These are phyloP conservation scores for Taphrina populina DNA, from an alignment of 1,139 yeast genomes.

Conservation along the genomic window DNA sequence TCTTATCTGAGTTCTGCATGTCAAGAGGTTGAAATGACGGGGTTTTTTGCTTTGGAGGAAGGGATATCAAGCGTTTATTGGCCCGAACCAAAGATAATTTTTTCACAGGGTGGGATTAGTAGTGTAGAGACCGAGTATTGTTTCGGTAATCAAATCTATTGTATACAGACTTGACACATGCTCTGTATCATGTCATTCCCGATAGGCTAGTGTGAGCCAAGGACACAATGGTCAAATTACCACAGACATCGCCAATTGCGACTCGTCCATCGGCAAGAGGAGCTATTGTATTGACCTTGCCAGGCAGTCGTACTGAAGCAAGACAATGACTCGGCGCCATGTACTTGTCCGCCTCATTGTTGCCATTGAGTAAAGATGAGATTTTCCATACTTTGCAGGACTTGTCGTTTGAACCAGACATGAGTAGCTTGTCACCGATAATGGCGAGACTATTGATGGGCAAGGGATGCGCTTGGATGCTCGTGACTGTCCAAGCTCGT, in stretches of 20 bases:
- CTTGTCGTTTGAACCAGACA: conserved; percentile 10
- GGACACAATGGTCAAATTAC: conserved; percentile 51
- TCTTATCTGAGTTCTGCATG: no score
- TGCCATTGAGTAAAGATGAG: background rate
- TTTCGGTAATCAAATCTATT: no score
- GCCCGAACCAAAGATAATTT: no score
- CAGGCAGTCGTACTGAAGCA: conserved; percentile 2
- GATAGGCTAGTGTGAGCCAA: no score
- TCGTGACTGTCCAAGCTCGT: background rate
- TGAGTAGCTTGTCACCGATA: background rate
- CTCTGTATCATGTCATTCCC: no score
- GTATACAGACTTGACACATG: no score
- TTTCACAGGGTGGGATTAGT: no score
- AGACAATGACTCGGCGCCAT: no score
- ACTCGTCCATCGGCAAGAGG: background rate
- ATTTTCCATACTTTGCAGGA: conserved; percentile 2
- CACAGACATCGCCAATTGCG: conserved; percentile 41
- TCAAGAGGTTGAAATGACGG: no score
- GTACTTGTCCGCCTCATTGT: background rate
- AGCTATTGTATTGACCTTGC: conserved; percentile 10
- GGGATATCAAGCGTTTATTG: no score
- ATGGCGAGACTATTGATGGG: background rate
- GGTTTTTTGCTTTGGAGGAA: no score
- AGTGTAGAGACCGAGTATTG: no score
- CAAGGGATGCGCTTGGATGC: background rate